Conservation (phyloP, 1,139 yeast genomes). For the Taiozyma sp. region DNA sequence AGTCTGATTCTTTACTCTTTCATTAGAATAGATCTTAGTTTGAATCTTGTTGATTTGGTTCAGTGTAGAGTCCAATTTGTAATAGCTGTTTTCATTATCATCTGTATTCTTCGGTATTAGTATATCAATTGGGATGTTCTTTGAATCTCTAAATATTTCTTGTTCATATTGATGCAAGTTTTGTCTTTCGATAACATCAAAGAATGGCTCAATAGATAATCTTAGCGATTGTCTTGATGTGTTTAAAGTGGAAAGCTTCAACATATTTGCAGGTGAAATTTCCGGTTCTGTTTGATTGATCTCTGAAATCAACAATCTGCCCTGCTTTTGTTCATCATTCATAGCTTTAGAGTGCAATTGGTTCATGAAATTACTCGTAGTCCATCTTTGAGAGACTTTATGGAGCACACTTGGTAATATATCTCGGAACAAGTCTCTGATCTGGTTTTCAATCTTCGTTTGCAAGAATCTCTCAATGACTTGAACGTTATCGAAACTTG, state of each 20-base stretch:
- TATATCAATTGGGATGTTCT: conserved; percentile 21
- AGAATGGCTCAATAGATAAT: conserved; percentile 25
- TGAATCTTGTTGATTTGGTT: conserved; percentile 21
- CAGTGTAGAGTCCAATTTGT: conserved; percentile 18
- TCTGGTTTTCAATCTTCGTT: conserved; percentile 76
- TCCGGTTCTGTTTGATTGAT: conserved; percentile 53
- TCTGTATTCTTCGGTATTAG: conserved; percentile 6
- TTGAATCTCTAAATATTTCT: conserved; percentile 9
- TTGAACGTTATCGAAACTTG: conserved; percentile 82
- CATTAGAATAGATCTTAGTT: conserved; percentile 18
- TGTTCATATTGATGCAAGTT: conserved; percentile 29
- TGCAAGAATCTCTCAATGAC: conserved; percentile 80
- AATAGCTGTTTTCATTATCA: conserved; percentile 5
- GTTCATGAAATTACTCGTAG: conserved; percentile 36
- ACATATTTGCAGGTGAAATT: conserved; percentile 60
- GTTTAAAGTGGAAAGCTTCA: conserved; percentile 64
- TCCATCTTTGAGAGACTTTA: conserved; percentile 69
- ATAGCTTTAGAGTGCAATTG: conserved; percentile 32
- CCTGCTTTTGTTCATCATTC: conserved; percentile 26
- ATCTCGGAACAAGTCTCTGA: conserved; percentile 76
- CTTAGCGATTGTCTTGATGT: conserved; percentile 73
- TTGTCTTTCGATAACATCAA: conserved; percentile 34
- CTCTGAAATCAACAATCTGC: conserved; percentile 36
- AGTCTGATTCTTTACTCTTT: conserved; percentile 14
- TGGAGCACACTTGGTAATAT: conserved; percentile 80